Base-by-base conservation (phyloP, 768 basidiomycete species). In the Kwoniella sp. region DNA sequence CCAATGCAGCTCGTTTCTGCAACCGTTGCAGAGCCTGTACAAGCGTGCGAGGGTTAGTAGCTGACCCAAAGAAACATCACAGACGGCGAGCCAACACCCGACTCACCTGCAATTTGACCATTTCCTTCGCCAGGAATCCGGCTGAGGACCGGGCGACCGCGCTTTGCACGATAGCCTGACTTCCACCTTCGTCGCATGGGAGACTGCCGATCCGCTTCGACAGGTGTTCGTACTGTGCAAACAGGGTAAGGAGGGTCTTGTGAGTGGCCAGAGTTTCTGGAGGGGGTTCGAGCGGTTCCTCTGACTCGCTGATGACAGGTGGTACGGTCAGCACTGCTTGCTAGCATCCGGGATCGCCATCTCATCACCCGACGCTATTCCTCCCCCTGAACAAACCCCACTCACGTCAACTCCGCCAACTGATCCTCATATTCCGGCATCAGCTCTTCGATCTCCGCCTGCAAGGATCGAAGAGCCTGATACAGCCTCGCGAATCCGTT, bases 381-480 rank as follows among this genome's bases (percentile, higher is more conserved):
- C n/a, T n/a, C n/a, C n/a, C n/a, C n/a, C n/a, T n/a, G n/a, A n/a
- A n/a, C n/a, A n/a, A n/a, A n/a, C n/a, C n/a, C n/a, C 15, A 57
- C 78, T 51, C 51, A 88, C 87, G 77, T 85, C 29, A 92, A 77
- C 9, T 79, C 81, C 34, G 86, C 70, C 25, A 95, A 73, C 22
- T 91, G 78, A 65, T 93, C 90, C 62, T 93, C 89, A 69, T 93
- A 92, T 57, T 85, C 83, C 3, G 90, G 89, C 3, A 98, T 79
- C 2, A 82, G 76, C 27, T 85, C 86, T 68, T 89, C 87, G n/a
- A 98, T 91, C 60, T 96, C 91, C 46, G 81, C 80, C 76, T 99
- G 91, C 7, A 95, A 76, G 32, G 65, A 71, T 31, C 88, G 76
- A 54, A 98, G 83, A 0, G 81, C 80, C 81, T 89, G 72, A 41